Conservation (phyloP, 805 yeast species). For the Saturnispora diversa region DNA sequence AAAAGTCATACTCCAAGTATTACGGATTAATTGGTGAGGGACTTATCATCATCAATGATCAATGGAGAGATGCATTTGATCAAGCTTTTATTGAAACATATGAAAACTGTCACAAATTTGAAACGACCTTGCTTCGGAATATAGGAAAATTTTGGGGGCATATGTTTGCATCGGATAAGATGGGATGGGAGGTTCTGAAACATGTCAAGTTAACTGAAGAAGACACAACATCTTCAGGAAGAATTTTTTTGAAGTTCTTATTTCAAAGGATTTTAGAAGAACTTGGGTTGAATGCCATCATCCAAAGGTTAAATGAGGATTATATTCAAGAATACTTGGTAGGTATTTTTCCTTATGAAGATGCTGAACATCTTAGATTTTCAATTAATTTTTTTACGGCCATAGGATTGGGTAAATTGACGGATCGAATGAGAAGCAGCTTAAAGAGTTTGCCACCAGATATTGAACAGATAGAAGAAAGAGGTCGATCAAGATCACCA, state of each 20-base stretch:
- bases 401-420: constrained; percentile 75
- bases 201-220: constrained; percentile 55
- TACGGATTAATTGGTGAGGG: constrained; percentile 72
- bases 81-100: constrained; percentile 50
- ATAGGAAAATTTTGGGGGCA: constrained; percentile 85
- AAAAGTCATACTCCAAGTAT: constrained; percentile 75
- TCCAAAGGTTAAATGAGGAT: constrained; percentile 43
- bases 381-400: constrained; percentile 90
- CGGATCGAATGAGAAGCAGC: constrained; percentile 67
- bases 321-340: constrained; percentile 39
- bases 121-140: constrained; percentile 66
- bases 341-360: constrained; percentile 61
- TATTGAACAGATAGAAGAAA: constrained; percentile 13
- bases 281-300: constrained; percentile 50
- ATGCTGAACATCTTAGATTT: constrained; percentile 52
- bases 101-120: constrained; percentile 53
- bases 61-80: constrained; percentile 54
- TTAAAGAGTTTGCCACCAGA: constrained; percentile 22
- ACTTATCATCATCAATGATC: constrained; percentile 40
- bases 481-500: constrained; percentile 6
- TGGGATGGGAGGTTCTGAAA: constrained; percentile 56
- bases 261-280: constrained; percentile 76
- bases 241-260: constrained; percentile 75
- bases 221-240: constrained; percentile 67
- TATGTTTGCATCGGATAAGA: constrained; percentile 57